Evolutionary conservation across 257 asterid genomes (phyloP).

Genomic region (Schizonepeta tenuifolia): DNA sequence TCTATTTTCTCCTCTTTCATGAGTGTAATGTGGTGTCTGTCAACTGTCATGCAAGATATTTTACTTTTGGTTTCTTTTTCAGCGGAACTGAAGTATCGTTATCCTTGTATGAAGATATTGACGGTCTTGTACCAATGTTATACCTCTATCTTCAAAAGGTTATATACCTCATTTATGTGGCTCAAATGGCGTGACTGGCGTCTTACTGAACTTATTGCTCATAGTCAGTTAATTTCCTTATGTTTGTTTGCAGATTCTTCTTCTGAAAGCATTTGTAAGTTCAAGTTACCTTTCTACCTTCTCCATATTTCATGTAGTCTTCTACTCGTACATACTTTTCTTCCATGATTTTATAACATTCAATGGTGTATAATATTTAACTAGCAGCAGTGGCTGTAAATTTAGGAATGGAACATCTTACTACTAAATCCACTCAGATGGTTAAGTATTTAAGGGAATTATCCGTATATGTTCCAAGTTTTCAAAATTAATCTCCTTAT

Average conservation of each 20-base stretch:
- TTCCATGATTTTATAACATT: neutral
- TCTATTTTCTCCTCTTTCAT: constrained; percentile 27
- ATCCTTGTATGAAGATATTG: constrained; percentile 47
- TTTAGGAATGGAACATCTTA: neutral
- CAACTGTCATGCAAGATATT: constrained; percentile 22
- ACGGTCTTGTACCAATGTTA: constrained; percentile 49
- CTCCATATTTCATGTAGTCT: constrained; percentile 28
- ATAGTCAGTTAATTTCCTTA: constrained; percentile 29
- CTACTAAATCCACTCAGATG: constrained; percentile 1
- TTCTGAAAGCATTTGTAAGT: constrained; percentile 75
- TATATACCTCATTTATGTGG: constrained; percentile 33
- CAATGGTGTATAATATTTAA: constrained; percentile 11
- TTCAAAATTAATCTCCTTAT: constrained; percentile 7
- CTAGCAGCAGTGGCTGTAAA: constrained; percentile 4
- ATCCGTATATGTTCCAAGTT: constrained; percentile 24
- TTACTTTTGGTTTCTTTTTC: constrained; percentile 29
- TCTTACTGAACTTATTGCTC: no score
- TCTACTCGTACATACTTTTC: neutral
- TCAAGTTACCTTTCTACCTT: constrained; percentile 27
- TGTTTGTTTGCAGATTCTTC: constrained; percentile 57
- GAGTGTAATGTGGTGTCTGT: constrained; percentile 21
- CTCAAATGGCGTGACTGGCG: no score
- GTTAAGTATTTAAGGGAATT: neutral
- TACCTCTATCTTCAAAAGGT: constrained; percentile 68
- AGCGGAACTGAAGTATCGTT: constrained; percentile 87